These are phyloP conservation scores for Westerdykella sp. DNA, from an alignment of 2,329 filamentous ascomycete genomes.

Conservation along the genomic window DNA sequence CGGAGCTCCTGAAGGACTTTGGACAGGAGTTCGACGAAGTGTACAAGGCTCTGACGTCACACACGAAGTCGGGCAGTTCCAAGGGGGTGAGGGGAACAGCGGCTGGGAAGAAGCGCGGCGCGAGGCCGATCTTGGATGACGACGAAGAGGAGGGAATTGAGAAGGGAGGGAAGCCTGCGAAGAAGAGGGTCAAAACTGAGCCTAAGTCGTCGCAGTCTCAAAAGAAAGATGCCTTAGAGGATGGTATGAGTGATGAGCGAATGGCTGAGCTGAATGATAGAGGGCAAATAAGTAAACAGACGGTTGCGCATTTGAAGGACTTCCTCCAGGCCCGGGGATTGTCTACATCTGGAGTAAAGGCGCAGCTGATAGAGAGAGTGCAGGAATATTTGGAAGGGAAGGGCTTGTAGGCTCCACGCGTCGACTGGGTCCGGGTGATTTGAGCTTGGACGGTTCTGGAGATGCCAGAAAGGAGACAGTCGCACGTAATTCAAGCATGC, in stretches of 20 bases:
- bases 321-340: conserved; percentile 24
- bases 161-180: conserved; percentile 14
- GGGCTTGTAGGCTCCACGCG: conserved; percentile 9
- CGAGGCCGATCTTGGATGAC: conserved; percentile 6
- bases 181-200: conserved; percentile 20
- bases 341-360: conserved; percentile 30
- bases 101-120: conserved; percentile 42
- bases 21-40: conserved; percentile 60
- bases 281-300: conserved; percentile 40
- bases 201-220: conserved; percentile 13
- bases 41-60: conserved; percentile 21
- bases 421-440: too few relatives aligned
- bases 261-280: conserved; percentile 42
- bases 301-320: conserved; percentile 29
- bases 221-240: conserved; percentile 16
- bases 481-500: too few relatives aligned
- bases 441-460: too few relatives aligned
- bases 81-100: conserved; percentile 52
- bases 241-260: conserved; percentile 37
- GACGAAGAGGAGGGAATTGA: conserved; percentile 13
- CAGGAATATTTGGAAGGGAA: conserved; percentile 34
- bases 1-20: conserved; percentile 67
- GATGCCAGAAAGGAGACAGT: too few relatives aligned
- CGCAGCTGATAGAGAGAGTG: conserved; percentile 31
- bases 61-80: conserved; percentile 2